A percentile compares a stretch with the other conserved stretches of the same genome.
phyloP scores from a whole-genome alignment of 805 yeast species.

The Candida koratica region DNA sequence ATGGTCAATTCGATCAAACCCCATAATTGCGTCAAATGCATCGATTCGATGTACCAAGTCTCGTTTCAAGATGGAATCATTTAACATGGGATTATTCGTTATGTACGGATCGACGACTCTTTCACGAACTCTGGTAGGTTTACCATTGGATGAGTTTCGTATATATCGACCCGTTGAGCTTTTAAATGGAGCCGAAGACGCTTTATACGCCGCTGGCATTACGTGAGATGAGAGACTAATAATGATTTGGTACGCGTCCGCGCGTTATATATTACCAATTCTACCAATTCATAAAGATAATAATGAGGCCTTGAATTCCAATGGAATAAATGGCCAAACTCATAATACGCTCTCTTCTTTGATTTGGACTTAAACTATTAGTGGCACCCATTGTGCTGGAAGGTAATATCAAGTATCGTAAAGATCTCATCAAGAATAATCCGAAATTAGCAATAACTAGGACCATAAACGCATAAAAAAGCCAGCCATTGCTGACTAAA shows the following conservation, averaged over 20 bases:
- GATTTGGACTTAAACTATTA: slow-evolving; percentile 59
- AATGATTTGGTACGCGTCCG: too few species aligned
- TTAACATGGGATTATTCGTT: slow-evolving; percentile 34
- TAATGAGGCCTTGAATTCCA: slow-evolving; percentile 67
- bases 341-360: slow-evolving; percentile 78
- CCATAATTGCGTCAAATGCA: slow-evolving; percentile 75
- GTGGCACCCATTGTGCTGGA: slow-evolving; percentile 22
- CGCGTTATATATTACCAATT: too few species aligned
- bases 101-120: slow-evolving; percentile 20
- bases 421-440: slow-evolving; percentile 64
- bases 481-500: slow-evolving; percentile 33
- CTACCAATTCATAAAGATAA: slow-evolving; percentile 57
- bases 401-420: slow-evolving; percentile 66
- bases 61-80: slow-evolving; percentile 39
- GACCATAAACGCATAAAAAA: slow-evolving; percentile 33
- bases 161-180: slow-evolving; percentile 55
- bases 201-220: too few species aligned
- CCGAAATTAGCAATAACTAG: slow-evolving; percentile 39
- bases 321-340: slow-evolving; percentile 83
- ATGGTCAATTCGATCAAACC: slow-evolving; percentile 73
- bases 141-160: slow-evolving; percentile 28
- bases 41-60: slow-evolving; percentile 61
- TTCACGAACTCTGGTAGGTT: slow-evolving; percentile 9
- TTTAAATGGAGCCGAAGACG: too few species aligned
- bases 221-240: too few species aligned